Percentiles rank a stretch among this genome's conserved stretches.
phyloP scores from a whole-genome alignment of 106 monocot species.

The Phalaenopsis aphrodite region DNA sequence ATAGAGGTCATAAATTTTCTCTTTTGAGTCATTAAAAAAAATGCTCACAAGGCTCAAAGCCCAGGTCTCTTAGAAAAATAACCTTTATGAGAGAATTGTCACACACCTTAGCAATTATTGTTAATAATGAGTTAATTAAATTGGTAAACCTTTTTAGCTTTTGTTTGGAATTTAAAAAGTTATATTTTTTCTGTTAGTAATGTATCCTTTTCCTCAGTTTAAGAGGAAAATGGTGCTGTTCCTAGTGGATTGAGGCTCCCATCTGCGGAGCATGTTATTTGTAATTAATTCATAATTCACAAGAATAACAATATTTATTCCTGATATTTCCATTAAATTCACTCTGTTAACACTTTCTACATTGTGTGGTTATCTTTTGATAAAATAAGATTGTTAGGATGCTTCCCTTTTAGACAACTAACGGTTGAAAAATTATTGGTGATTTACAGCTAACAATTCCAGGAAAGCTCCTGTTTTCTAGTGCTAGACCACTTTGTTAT shows the following conservation, averaged over 20 bases:
- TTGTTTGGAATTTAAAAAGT: background rate
- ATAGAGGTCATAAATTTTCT: no score
- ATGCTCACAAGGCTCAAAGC: no score
- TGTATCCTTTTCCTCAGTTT: background rate
- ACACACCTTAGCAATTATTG: no score
- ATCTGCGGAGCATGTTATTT: background rate
- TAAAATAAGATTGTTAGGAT: background rate
- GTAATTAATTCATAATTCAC: background rate
- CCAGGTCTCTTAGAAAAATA: no score
- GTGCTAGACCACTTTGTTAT: background rate
- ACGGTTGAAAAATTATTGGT: background rate
- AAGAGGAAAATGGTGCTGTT: background rate
- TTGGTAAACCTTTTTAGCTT: background rate
- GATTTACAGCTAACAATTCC: background rate
- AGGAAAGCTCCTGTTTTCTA: background rate
- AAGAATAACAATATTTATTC: background rate
- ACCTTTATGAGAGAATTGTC: no score
- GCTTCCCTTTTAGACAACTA: background rate
- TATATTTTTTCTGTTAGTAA: background rate
- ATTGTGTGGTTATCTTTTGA: background rate
- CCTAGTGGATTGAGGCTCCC: background rate
- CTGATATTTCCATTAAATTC: background rate
- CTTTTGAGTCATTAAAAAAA: no score
- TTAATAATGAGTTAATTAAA: no score
- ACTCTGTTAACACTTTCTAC: background rate